Evolutionary conservation across 345 rosid genomes (phyloP), one percentile per base, ranked within the genome.

Genomic region (Aegle marmelos): DNA sequence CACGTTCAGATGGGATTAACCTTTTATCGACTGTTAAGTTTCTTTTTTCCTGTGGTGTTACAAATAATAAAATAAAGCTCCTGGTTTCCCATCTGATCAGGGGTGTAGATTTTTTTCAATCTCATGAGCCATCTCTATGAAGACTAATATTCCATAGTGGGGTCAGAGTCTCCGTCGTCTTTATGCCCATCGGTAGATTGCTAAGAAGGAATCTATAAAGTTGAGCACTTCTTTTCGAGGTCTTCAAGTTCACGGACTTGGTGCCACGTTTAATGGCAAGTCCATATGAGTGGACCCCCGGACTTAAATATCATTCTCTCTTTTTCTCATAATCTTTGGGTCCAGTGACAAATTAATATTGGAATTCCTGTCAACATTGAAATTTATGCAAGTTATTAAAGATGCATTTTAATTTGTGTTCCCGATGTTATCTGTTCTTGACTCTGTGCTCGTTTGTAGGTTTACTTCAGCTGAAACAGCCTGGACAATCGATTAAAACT

Each of bases 381-480:
- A 45, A 45, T 13, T 45, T 45, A 45, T 45, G 0, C 1, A 3
- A 13, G 0, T 45, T 45, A 13, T 13, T 13, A 11, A 4, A 45
- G 17, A 61, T 41, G 4, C 4, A 37, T 36, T 25, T 25, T 45
- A 45, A 45, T 45, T 45, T 10, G 14, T 39, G 3, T 72, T 33
- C 28, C 22, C 7, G 14, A 39, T 60, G 24, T 60, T n/a, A 72
- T 66, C 56, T 36, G 28, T 10, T 19, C 24, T 36, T 72, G 27
- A 13, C 8, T 63, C 58, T 56, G 27, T 72, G 66, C 10, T 54
- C 22, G 2, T 64, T 45, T 73, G 71, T 71, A 95, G 98, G 89
- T 74, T 87, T 95, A 57, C 73, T 89, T 62, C 88, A 89, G 78
- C 79, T 89, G 75, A 91, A 86, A 83, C 85, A 84, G 10, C 70